Evolutionary conservation across 371 early-diverging fungal genomes (phyloP), one percentile per base, ranked within the genome.

Genomic region (Mortierella sp.): DNA sequence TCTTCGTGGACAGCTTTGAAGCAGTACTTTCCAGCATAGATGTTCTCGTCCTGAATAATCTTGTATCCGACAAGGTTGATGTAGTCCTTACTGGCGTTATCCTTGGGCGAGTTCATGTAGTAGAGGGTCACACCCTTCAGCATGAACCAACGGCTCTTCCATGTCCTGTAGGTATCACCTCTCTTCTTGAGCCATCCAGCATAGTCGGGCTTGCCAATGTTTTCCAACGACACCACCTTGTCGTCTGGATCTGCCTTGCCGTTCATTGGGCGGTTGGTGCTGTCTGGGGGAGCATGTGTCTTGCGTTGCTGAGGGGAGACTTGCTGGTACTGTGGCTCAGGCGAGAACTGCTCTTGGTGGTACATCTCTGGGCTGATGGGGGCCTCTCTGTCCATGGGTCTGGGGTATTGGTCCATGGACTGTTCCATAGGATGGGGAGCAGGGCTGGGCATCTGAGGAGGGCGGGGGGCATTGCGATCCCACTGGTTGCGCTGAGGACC

Each of bases 61-160:
- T 89, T 89, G 75, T 91, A 92, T 0, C 92, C 93, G 51, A 90
- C 78, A 41, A 93, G 58, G 71, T 93, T 89, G 70, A 92, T 90
- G 7, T 90, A 89, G 21, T 91, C 90, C 74, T 91, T 91, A 88
- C 90, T 89, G 44, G 89, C 88, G 38, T 88, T 87, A 78, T 92
- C 90, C 88, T 91, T 92, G 29, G 92, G 92, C 21, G 92, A 90
- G 74, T 94, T 93, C 72, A 93, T 93, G 76, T 93, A 93, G 75
- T 91, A 93, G 24, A 95, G 84, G 32, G 92, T 90, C 16, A 89
- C 82, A 0, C 93, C 94, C 76, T 94, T 93, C 49, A 95, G 86
- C 44, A 93, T 93, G 81, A 93, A 95, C 92, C 92, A 95, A 4
- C 95, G 90, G 58, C 90, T 91, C 80, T 94, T 94, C 94, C 94